A percentile compares a stretch with the other conserved stretches of the same genome.
phyloP scores from a whole-genome alignment of 2,329 filamentous ascomycete species.

The Stemphylium beticola region DNA sequence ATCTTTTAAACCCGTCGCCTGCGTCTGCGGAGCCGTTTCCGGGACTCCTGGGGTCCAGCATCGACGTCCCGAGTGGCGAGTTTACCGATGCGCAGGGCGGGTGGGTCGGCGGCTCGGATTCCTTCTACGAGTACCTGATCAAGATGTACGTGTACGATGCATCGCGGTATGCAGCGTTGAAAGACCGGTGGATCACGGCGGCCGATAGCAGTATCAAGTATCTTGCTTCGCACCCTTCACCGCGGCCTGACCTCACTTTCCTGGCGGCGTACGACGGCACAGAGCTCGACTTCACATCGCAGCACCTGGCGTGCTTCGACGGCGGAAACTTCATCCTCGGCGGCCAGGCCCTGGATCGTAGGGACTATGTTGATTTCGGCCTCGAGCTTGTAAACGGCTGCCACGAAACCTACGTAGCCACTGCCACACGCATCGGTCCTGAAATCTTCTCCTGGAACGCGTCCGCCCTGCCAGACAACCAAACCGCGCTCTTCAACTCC shows the following conservation, averaged over 20 bases:
- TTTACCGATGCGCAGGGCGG: slow-evolving; percentile 73
- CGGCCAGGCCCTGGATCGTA: slow-evolving; percentile 69
- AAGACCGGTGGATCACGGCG: slow-evolving; percentile 74
- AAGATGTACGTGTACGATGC: slow-evolving; percentile 89
- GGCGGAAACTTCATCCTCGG: slow-evolving; percentile 87
- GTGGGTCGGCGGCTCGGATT: slow-evolving; percentile 79
- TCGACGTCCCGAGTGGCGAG: slow-evolving; percentile 68
- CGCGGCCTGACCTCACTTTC: slow-evolving; percentile 75
- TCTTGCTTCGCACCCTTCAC: slow-evolving; percentile 70
- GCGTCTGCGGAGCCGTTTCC: slow-evolving; percentile 72
- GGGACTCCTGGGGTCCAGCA: slow-evolving; percentile 72
- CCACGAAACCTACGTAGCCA: slow-evolving; percentile 73
- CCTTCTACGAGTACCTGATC: slow-evolving; percentile 88
- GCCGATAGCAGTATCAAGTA: slow-evolving; percentile 77
- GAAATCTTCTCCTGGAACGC: slow-evolving; percentile 60
- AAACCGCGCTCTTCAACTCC: slow-evolving; percentile 65
- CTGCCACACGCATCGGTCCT: slow-evolving; percentile 76
- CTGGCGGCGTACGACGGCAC: slow-evolving; percentile 63
- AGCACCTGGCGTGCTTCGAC: slow-evolving; percentile 76
- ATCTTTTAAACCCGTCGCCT: slow-evolving; percentile 72
- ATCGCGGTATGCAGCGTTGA: slow-evolving; percentile 66
- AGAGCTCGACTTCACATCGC: slow-evolving; percentile 45
- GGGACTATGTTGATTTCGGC: slow-evolving; percentile 76
- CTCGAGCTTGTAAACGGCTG: slow-evolving; percentile 74
- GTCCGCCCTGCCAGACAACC: slow-evolving; percentile 39